A percentile compares a stretch with the other conserved stretches of the same genome.
phyloP scores from a whole-genome alignment of 768 basidiomycete genomes.

The Stropharia rugosoannulata region DNA sequence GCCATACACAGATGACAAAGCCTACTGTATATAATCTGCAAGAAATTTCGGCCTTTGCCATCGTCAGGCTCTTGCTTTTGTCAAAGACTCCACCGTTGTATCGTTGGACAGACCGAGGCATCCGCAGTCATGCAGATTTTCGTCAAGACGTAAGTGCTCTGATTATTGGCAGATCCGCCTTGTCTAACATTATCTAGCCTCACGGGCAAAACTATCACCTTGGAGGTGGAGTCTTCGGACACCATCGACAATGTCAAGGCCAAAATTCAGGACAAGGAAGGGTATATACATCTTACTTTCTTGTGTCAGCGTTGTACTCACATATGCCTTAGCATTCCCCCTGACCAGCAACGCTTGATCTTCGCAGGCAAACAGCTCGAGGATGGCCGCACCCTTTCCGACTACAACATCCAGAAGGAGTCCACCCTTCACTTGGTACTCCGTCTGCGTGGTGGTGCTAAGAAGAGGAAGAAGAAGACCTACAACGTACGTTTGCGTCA shows the following conservation, averaged over 20 bases:
- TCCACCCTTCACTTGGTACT: constrained; percentile 97
- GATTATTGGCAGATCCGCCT: not conserved
- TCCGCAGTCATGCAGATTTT: constrained; percentile 93
- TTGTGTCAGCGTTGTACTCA: constrained; percentile 6
- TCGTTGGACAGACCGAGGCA: constrained; percentile 90
- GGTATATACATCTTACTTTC: constrained; percentile 43
- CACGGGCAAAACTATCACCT: constrained; percentile 98
- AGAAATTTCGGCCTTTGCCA: constrained; percentile 11
- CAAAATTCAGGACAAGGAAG: constrained; percentile 98
- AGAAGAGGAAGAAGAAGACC: constrained; percentile 99
- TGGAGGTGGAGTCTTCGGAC: constrained; percentile 97
- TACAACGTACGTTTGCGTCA: constrained; percentile 71
- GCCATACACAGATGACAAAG: constrained; percentile 45
- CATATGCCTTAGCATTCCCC: constrained; percentile 61
- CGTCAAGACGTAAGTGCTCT: constrained; percentile 83
- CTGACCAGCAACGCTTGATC: constrained; percentile 96
- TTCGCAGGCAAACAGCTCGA: constrained; percentile 99
- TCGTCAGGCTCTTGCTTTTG: constrained; percentile 65
- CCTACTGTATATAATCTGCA: constrained; percentile 23
- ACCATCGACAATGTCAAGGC: constrained; percentile 98
- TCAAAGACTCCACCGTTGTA: constrained; percentile 90
- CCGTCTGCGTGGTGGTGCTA: constrained; percentile 97
- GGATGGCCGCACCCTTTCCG: constrained; percentile 93
- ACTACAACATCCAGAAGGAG: constrained; percentile 99
- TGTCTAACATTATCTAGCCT: constrained; percentile 52